phyloP scores from a whole-genome alignment of 73 alveolate genomes.

The Paramecium sonneborni region DNA sequence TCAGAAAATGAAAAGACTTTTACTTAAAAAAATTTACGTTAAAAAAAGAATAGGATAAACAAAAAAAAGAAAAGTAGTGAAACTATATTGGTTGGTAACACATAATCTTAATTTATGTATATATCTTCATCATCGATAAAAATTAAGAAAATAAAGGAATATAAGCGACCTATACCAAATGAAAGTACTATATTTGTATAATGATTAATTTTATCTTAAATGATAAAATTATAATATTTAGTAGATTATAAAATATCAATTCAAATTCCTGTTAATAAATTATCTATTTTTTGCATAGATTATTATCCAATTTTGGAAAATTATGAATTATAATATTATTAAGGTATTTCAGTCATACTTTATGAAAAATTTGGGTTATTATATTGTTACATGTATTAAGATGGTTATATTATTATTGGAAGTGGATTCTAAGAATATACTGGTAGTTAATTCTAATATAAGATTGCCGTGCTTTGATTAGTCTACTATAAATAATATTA shows the following conservation, averaged over 20 bases:
- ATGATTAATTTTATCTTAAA: background rate
- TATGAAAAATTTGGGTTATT: background rate
- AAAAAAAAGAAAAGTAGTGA: background rate
- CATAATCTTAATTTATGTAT: background rate
- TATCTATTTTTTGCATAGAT: background rate
- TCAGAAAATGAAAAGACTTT: slow-evolving; percentile 2
- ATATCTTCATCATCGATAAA: background rate
- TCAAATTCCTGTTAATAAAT: background rate
- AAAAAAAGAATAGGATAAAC: background rate
- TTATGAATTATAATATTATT: background rate
- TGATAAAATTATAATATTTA: background rate
- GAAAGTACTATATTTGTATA: background rate
- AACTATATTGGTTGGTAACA: background rate
- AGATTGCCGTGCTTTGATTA: background rate
- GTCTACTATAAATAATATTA: background rate
- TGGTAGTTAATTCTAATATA: background rate
- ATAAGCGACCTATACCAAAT: background rate
- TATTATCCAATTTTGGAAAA: background rate
- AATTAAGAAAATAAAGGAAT: background rate
- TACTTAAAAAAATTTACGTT: background rate
- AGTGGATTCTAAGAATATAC: background rate
- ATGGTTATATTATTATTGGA: background rate
- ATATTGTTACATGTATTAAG: background rate
- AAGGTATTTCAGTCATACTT: background rate
- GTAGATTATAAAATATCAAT: background rate